These are phyloP conservation scores for Citrus hindsii DNA, from an alignment of 345 rosid species.

Conservation along the genomic window DNA sequence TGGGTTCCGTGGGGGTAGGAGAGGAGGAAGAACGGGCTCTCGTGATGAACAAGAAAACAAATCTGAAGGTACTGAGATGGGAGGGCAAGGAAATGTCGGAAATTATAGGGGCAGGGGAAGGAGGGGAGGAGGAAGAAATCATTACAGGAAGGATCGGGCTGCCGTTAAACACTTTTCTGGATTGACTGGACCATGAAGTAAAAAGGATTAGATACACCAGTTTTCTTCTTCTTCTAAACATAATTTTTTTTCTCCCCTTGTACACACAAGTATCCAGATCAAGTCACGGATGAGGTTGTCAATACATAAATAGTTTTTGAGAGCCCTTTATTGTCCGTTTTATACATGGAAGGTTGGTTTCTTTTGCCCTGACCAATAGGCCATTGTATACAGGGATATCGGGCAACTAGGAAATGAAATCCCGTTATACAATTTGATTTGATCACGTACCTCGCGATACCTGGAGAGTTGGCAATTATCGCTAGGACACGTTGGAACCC, in stretches of 20 bases:
- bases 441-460: too few species aligned
- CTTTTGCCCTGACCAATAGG: too few species aligned
- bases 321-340: too few species aligned
- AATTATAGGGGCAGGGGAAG: conserved; percentile 59
- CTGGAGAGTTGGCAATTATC: too few species aligned
- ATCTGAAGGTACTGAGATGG: conserved; percentile 35
- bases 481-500: too few species aligned
- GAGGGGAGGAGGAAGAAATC: conserved; percentile 53
- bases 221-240: too few species aligned
- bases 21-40: conserved; percentile 22
- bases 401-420: too few species aligned
- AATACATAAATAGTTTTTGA: too few species aligned
- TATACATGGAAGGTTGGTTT: too few species aligned
- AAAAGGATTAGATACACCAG: not conserved
- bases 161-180: conserved; percentile 71
- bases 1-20: conserved; percentile 39
- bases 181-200: conserved; percentile 46
- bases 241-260: not conserved
- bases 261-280: not conserved
- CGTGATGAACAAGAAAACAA: conserved; percentile 29
- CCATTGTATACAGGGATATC: too few species aligned
- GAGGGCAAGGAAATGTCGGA: conserved; percentile 38
- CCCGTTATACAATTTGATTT: too few species aligned
- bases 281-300: too few species aligned
- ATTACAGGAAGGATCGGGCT: conserved; percentile 68